These are phyloP conservation scores for Begonia fuchsioides DNA, from an alignment of 306 rosid genomes.

Conservation along the genomic window DNA sequence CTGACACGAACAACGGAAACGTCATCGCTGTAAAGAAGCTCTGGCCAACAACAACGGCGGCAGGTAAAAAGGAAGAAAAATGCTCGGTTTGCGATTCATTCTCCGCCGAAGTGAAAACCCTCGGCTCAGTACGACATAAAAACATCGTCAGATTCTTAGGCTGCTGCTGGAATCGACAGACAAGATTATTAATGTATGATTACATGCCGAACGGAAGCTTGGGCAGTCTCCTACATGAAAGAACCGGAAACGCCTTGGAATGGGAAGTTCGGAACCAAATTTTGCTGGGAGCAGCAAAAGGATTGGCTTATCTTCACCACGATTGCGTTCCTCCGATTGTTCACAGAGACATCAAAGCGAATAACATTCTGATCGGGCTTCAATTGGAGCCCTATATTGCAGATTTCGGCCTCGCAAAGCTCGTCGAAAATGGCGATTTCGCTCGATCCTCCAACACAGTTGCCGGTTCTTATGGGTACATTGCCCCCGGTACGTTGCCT, in stretches of 20 bases:
- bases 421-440: slow-evolving; percentile 68
- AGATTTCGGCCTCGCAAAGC: slow-evolving; percentile 92
- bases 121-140: slow-evolving; percentile 86
- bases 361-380: slow-evolving; percentile 89
- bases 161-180: slow-evolving; percentile 61
- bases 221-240: slow-evolving; percentile 73
- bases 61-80: slow-evolving; percentile 37
- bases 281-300: slow-evolving; percentile 81
- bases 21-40: slow-evolving; percentile 91
- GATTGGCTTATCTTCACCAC: slow-evolving; percentile 87
- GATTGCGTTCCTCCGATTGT: slow-evolving; percentile 95
- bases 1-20: slow-evolving; percentile 57
- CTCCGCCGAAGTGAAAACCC: slow-evolving; percentile 66
- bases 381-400: slow-evolving; percentile 90
- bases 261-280: slow-evolving; percentile 88
- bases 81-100: slow-evolving; percentile 69
- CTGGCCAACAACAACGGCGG: slow-evolving; percentile 56
- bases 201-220: slow-evolving; percentile 92
- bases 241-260: slow-evolving; percentile 57
- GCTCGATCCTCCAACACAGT: slow-evolving; percentile 76
- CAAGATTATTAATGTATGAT: slow-evolving; percentile 75
- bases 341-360: slow-evolving; percentile 93
- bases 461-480: slow-evolving; percentile 95
- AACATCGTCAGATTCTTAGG: slow-evolving; percentile 88
- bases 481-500: slow-evolving; percentile 72